Percentiles rank a stretch among this genome's conserved stretches.
phyloP scores from a whole-genome alignment of 371 early-diverging fungal genomes.

The Haplosporangium sp. region DNA sequence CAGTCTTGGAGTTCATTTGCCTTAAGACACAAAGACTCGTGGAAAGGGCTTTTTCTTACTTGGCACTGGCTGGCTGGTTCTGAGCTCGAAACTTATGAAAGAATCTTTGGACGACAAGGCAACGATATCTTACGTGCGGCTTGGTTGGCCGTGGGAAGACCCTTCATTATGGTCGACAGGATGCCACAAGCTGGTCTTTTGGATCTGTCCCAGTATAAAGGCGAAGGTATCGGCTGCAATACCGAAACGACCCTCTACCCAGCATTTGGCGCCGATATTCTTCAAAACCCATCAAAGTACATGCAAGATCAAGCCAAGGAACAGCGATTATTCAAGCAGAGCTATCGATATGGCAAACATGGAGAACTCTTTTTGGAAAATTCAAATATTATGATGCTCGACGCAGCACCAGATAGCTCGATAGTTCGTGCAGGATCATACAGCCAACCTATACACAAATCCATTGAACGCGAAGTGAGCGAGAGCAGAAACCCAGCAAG shows the following conservation, averaged over 20 bases:
- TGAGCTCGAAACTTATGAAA: slow-evolving; percentile 15
- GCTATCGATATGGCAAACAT: slow-evolving; percentile 18
- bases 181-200: slow-evolving; percentile 44
- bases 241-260: slow-evolving; percentile 34
- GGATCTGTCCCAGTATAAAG: slow-evolving; percentile 46
- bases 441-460: slow-evolving; percentile 22
- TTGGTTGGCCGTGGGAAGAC: slow-evolving; percentile 37
- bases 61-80: slow-evolving; percentile 47
- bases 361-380: slow-evolving; percentile 30
- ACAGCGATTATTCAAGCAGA: slow-evolving; percentile 27
- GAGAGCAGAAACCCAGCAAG: slow-evolving; percentile 20
- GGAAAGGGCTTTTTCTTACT: slow-evolving; percentile 51
- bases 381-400: slow-evolving; percentile 41
- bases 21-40: slow-evolving; percentile 45
- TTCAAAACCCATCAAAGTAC: slow-evolving; percentile 22
- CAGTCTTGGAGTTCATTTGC: slow-evolving; percentile 53
- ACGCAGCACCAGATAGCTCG: slow-evolving; percentile 17
- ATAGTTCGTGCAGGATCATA: slow-evolving; percentile 27
- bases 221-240: slow-evolving; percentile 49
- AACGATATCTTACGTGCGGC: slow-evolving; percentile 44
- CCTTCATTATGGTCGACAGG: slow-evolving; percentile 29
- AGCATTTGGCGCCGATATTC: slow-evolving; percentile 23
- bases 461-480: slow-evolving; percentile 16
- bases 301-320: slow-evolving; percentile 13
- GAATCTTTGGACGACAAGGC: slow-evolving; percentile 27